Base-by-base conservation (phyloP, 306 rosid species). In the Lagenaria siceraria region DNA sequence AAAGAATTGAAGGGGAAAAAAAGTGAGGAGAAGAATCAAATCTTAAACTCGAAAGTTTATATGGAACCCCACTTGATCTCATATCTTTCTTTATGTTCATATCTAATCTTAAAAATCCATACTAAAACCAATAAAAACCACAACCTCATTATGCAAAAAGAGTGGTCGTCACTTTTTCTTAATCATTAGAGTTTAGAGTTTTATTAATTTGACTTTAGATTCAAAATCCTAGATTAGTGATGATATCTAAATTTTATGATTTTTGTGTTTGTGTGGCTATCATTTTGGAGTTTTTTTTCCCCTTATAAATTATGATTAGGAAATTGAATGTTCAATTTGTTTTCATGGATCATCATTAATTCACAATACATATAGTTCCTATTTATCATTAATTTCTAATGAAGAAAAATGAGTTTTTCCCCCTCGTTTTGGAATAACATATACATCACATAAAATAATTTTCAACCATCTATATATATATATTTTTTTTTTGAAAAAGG, bases 181-280 rank as follows among this genome's bases (percentile, higher is more conserved):
- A 43, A 69, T 69, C 55, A 69, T 43, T 69, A 24, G 35, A 12
- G 35, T 43, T 69, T 69, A 40, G 54, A 69, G 25, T 68, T 70
- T 69, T 42, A 46, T 70, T 70, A 22, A 46, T 70, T 70, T 70
- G 75, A 71, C 76, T 71, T 71, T 46, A 27, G 24, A 15, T 71
- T 25, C 59, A 46, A 70, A 70, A 22, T 43, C 55, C 38, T 70
- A 70, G 38, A 43, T 70, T 70, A 43, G 33, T 12, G 56, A 70
- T 43, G 56, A 9, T 62, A 43, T 70, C 55, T 70, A 70, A 29
- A 24, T 46, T 14, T 25, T 19, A 71, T 15, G 40, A 46, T 71
- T 38, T 29, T 65, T 36, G 48, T 65, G 72, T 17, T 65, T 65
- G 72, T 65, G 72, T 35, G 72, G 64, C 18, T 24, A 58, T 31